Percentiles rank a stretch among this genome's conserved stretches.
Evolutionary conservation across 805 yeast genomes (phyloP).

Genomic region (Saturnispora saitoi): DNA sequence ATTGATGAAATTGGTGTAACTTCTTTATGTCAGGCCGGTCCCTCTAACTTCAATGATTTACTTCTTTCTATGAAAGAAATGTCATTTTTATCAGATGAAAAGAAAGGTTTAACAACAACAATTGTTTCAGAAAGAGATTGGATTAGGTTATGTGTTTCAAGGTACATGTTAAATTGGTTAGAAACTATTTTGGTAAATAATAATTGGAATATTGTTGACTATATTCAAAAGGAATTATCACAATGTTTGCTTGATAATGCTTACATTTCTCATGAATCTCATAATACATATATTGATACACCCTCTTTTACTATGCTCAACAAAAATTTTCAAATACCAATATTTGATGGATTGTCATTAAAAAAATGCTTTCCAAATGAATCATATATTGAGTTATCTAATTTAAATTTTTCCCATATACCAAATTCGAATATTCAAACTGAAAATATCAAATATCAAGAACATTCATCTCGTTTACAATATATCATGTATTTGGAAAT

Average conservation of each 20-base stretch:
- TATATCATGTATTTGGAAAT: conserved; percentile 49
- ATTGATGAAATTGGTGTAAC: conserved; percentile 8
- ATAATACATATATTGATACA: neutral
- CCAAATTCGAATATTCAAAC: neutral
- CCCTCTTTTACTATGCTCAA: conserved; percentile 19
- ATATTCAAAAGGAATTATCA: conserved; percentile 35
- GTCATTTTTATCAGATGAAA: neutral
- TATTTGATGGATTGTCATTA: conserved; percentile 18
- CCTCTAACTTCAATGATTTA: neutral
- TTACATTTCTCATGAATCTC: conserved; percentile 5
- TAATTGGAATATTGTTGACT: conserved; percentile 30
- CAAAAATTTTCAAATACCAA: conserved; percentile 29
- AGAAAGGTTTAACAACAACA: conserved; percentile 47
- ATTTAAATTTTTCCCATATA: conserved; percentile 3
- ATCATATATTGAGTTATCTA: neutral
- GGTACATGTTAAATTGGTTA: conserved; percentile 45
- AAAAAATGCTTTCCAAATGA: conserved; percentile 2
- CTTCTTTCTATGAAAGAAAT: conserved; percentile 4
- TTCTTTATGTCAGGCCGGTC: conserved; percentile 1
- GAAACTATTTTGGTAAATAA: conserved; percentile 32
- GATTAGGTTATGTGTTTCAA: conserved; percentile 39
- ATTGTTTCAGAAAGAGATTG: conserved; percentile 44
- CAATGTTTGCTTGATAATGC: conserved; percentile 35
- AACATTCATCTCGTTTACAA: conserved; percentile 43
- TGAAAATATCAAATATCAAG: conserved; percentile 1